Percentiles rank a stretch among this genome's conserved stretches.
Evolutionary conservation across 2,329 filamentous ascomycete genomes (phyloP).

Genomic region (Dryadomyces sulphureus): DNA sequence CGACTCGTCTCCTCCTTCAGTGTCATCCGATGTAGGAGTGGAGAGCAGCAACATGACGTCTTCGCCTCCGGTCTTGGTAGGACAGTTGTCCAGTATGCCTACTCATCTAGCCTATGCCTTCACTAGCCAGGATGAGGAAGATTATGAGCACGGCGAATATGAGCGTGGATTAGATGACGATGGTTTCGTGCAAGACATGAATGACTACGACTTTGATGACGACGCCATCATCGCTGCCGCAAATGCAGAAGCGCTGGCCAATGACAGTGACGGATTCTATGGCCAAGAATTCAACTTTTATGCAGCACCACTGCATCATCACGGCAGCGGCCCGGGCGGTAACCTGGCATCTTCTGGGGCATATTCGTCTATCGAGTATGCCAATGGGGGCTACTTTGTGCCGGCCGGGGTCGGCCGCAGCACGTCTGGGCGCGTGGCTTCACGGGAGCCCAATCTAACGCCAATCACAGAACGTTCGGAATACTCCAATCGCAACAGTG

Average conservation of each 20-base stretch:
- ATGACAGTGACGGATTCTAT: constrained; percentile 87
- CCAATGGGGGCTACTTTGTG: constrained; percentile 82
- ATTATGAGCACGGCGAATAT: constrained; percentile 32
- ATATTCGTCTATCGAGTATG: constrained; percentile 30
- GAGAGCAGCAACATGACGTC: not conserved
- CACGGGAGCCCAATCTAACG: constrained; percentile 80
- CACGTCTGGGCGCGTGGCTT: constrained; percentile 58
- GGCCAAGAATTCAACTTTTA: constrained; percentile 97
- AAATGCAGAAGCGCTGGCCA: constrained; percentile 84
- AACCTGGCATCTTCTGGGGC: not conserved
- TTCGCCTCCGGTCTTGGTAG: not conserved
- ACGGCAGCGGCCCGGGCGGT: constrained; percentile 19
- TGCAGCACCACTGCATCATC: constrained; percentile 34
- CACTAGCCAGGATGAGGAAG: constrained; percentile 12
- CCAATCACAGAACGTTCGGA: constrained; percentile 94
- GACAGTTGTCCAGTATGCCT: too few species aligned
- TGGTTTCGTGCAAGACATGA: constrained; percentile 26
- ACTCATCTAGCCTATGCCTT: constrained; percentile 8
- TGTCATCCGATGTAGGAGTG: constrained; percentile 6
- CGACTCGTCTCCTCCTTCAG: constrained; percentile 28
- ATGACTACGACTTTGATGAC: constrained; percentile 60
- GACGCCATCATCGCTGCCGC: constrained; percentile 89
- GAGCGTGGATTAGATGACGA: constrained; percentile 28
- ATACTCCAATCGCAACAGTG: constrained; percentile 86
- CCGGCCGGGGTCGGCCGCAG: constrained; percentile 55